A percentile compares a stretch with the other conserved stretches of the same genome.
Evolutionary conservation across 1,139 yeast genomes (phyloP).

Genomic region (Debaryomyces sp.): DNA sequence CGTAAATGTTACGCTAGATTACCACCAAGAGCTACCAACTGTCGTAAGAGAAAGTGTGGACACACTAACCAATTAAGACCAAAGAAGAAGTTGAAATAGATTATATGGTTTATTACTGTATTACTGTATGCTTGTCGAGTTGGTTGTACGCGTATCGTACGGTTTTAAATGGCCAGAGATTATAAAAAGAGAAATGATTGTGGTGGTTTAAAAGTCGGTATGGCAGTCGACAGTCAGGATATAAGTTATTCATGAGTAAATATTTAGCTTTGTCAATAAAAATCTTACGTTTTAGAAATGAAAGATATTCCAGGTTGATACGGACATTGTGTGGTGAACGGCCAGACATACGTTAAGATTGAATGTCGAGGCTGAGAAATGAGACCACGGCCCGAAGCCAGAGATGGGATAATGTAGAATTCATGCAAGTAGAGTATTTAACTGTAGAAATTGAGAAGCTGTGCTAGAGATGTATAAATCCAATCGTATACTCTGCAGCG

Average conservation of each 20-base stretch:
- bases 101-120: slow-evolving; percentile 2
- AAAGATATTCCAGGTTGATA: background rate
- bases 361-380: background rate
- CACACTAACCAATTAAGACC: slow-evolving; percentile 99
- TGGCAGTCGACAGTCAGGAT: background rate
- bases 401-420: background rate
- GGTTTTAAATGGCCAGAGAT: background rate
- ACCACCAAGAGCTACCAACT: slow-evolving; percentile 99
- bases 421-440: too few species aligned
- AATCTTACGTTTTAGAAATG: slow-evolving; percentile 6
- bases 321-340: background rate
- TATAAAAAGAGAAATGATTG: background rate
- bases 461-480: too few species aligned
- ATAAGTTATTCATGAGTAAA: slow-evolving; percentile 2
- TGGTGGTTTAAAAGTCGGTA: slow-evolving; percentile 2
- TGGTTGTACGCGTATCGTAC: background rate
- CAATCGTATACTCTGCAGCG: too few species aligned
- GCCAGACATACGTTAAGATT: background rate
- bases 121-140: background rate
- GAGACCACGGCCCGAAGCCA: background rate
- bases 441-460: background rate
- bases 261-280: slow-evolving; percentile 9
- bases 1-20: slow-evolving; percentile 99
- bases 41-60: slow-evolving; percentile 99
- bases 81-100: slow-evolving; percentile 98